Base-by-base conservation (phyloP, 352 stramenopile species). In the Pythium coloratum region DNA sequence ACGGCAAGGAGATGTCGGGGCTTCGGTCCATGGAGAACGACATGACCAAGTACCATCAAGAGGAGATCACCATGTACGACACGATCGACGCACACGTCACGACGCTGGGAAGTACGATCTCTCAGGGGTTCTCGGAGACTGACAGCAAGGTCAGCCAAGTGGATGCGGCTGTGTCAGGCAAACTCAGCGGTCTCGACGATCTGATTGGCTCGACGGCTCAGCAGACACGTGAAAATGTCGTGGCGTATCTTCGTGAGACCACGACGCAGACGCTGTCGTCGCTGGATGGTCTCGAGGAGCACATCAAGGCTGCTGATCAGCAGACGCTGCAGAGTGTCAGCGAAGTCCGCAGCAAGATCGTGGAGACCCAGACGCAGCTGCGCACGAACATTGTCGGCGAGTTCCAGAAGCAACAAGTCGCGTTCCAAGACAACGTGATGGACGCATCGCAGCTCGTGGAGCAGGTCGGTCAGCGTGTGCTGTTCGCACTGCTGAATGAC, bases 31-130 rank as follows among this genome's bases (percentile, higher is more conserved):
- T 63, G 26, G 57, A 55, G 16, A 55, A 63, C 57, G 40, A 55
- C 40, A 63, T 63, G 57, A 55, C 38, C 13, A 54, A 24, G 42
- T 63, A 55, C 40, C 57, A 63, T 28, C 20, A 24, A 1, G 57
- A 54, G 32, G 57, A 63, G 57, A 54, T 63, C 40, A 55, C 44
- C 14, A 28, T 33, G 42, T 63, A 63, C 42, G 28, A 63, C 20
- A 2, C 6, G 14, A 63, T 63, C 38, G 57, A 63, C 57, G 32
- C 16, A 5, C 10, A 55, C 42, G 42, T 63, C 1, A 26, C 24
- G 5, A 28, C 6, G 28, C 36, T 63, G 5, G 44, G n/a, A 1
- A 33, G 7, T 6, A 55, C 57, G 40, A 55, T 63, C 38, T 14
- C 20, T 3, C 18, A 40, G 18, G 57, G 57, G 42, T 63, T 63